Percentiles rank a stretch among this genome's conserved stretches.
Evolutionary conservation across 331 rosid genomes (phyloP).

Genomic region (Quercus phellos): DNA sequence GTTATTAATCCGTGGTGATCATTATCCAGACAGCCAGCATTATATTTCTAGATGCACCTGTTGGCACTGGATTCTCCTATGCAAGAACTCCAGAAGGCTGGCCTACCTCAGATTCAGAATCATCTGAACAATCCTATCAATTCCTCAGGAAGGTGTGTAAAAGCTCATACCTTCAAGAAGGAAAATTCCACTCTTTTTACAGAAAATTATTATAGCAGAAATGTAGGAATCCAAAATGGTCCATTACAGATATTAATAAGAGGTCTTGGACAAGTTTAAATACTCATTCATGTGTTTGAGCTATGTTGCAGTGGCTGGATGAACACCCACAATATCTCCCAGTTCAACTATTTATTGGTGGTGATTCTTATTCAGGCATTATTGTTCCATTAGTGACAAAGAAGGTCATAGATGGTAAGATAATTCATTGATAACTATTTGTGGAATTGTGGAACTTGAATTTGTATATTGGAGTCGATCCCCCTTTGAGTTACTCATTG

Average conservation of each 20-base stretch:
- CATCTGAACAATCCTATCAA: conserved; percentile 5
- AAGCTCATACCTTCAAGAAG: background rate
- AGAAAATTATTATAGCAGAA: background rate
- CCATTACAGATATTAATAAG: background rate
- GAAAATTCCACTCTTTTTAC: background rate
- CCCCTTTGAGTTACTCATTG: background rate
- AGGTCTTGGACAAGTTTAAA: background rate
- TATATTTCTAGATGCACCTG: conserved; percentile 18
- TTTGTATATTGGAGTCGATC: background rate
- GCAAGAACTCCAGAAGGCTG: conserved; percentile 9
- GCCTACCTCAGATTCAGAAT: background rate
- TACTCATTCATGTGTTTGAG: background rate
- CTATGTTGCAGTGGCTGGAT: conserved; percentile 10
- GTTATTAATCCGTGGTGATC: background rate
- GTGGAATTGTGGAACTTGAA: background rate
- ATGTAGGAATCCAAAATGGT: background rate
- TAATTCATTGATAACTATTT: background rate
- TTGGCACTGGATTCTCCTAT: conserved; percentile 24
- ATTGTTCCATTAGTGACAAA: background rate
- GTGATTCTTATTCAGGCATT: conserved; percentile 4
- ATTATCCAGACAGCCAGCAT: conserved; percentile 14
- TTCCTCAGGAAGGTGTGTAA: conserved; percentile 14
- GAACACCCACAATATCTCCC: background rate
- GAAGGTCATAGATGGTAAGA: background rate
- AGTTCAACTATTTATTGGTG: background rate